phyloP scores from a whole-genome alignment of 2,329 filamentous ascomycete genomes.

The Aureobasidium pullulans region DNA sequence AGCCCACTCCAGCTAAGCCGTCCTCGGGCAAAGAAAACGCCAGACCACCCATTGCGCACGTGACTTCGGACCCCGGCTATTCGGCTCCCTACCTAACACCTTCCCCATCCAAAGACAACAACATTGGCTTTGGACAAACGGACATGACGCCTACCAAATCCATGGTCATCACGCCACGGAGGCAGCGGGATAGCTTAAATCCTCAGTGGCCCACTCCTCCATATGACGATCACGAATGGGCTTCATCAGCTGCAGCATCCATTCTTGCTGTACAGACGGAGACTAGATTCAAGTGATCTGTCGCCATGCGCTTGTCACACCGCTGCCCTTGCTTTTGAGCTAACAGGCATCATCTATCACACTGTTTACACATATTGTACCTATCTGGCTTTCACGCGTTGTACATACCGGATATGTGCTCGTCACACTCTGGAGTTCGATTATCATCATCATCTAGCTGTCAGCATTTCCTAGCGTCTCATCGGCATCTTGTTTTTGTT shows the following conservation, averaged over 20 bases:
- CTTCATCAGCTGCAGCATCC: conserved; percentile 57
- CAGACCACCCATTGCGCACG: conserved; percentile 50
- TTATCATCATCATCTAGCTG: conserved; percentile 8
- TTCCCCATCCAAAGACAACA: conserved; percentile 75
- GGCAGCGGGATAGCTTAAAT: conserved; percentile 40
- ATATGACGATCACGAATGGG: conserved; percentile 92
- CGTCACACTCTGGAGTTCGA: background rate
- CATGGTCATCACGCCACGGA: conserved; percentile 57
- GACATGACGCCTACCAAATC: conserved; percentile 60
- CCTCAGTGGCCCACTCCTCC: conserved; percentile 92
- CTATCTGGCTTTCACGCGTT: background rate
- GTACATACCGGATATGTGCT: conserved; percentile 13
- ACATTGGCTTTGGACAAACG: conserved; percentile 64
- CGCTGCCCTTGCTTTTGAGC: background rate
- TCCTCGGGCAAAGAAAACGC: conserved; percentile 18
- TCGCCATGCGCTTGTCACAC: background rate
- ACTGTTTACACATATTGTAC: background rate
- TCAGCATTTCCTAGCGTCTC: conserved; percentile 11
- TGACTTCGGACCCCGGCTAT: conserved; percentile 36
- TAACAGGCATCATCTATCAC: background rate
- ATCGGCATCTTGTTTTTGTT: conserved; percentile 6
- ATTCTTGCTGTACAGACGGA: conserved; percentile 7
- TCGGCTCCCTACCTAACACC: conserved; percentile 59
- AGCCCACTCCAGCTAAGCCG: conserved; percentile 9
- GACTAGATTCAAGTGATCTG: background rate